Conservation (phyloP, 2,329 filamentous ascomycete genomes). For the Ustilaginoidea virens region DNA sequence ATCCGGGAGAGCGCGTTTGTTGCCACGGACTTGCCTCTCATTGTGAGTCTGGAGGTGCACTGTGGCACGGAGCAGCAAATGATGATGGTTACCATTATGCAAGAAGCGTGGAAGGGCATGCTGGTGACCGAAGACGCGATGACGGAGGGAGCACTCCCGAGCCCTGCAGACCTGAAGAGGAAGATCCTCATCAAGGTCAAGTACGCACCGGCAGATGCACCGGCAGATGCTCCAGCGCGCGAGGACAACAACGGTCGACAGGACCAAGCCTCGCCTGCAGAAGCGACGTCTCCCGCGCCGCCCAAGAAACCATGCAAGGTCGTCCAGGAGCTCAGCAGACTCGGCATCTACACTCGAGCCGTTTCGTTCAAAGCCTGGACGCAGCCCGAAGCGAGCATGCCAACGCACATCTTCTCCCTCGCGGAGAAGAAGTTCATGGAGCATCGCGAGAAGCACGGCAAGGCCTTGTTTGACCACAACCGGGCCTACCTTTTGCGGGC, state of each 20-base stretch:
- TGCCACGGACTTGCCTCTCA: constrained; percentile 65
- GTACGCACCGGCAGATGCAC: constrained; percentile 37
- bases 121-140: constrained; percentile 42
- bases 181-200: constrained; percentile 83
- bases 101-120: constrained; percentile 61
- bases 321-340: constrained; percentile 53
- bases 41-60: constrained; percentile 89
- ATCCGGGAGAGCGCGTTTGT: constrained; percentile 69
- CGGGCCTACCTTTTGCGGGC: constrained; percentile 69
- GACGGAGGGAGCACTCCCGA: constrained; percentile 39
- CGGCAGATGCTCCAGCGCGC: constrained; percentile 21
- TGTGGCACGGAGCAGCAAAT: constrained; percentile 67
- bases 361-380: constrained; percentile 68
- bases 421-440: constrained; percentile 50
- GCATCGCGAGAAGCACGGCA: constrained; percentile 32
- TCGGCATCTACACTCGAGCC: constrained; percentile 73
- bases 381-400: constrained; percentile 53
- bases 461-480: constrained; percentile 64
- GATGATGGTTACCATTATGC: constrained; percentile 86
- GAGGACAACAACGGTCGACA: constrained; percentile 15
- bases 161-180: constrained; percentile 51
- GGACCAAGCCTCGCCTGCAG: constrained; percentile 24
- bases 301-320: constrained; percentile 42
- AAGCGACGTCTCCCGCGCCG: too few relatives aligned
- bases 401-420: constrained; percentile 53